Base-by-base conservation (phyloP, 805 yeast species). In the Wickerhamomyces hampshirensis region DNA sequence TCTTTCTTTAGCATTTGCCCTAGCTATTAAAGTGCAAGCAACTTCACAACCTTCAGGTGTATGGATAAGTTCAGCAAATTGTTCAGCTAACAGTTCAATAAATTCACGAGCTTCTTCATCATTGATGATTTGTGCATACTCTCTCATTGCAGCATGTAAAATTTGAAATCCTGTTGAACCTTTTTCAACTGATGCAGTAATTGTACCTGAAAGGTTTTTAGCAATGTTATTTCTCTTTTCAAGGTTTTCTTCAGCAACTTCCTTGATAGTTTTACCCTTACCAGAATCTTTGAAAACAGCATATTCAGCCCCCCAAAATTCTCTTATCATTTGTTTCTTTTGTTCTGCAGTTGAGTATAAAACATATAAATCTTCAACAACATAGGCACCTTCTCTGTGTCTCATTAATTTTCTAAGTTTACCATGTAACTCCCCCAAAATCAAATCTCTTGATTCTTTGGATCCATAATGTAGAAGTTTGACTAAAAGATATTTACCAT, bases 311-410 rank as follows among this genome's bases (percentile, higher is more conserved):
- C 98, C 98, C 87, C 95, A 91, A 58, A 91, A 91, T 65, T 91
- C 98, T 62, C 93, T 78, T 47, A 91, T 77, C 84, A 91, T 89
- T 63, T 86, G 96, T 38, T 77, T 75, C 60, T 77, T 84, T 63
- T 91, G 98, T 44, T 80, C 85, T 21, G 82, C 73, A 17, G 87
- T 77, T 9, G 96, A 77, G 60, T 89, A 91, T 39, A 88, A 74
- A 17, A 86, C 85, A 57, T 70, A 91, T 53, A 86, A 69, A 69
- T 91, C 98, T 63, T 91, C 98, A 47, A 89, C 88, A 27, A 91
- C 98, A 54, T 91, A 88, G 11, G 98, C 98, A 63, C 97, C 98
- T 70, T 91, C 98, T 66, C 84, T 82, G 65, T 91, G 97, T 69
- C 95, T 80, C 93, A 91, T 87, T 40, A 91, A 69, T 63, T 87